phyloP scores from a whole-genome alignment of 1,139 yeast species.

The Nakaseomyces nivariensis region DNA sequence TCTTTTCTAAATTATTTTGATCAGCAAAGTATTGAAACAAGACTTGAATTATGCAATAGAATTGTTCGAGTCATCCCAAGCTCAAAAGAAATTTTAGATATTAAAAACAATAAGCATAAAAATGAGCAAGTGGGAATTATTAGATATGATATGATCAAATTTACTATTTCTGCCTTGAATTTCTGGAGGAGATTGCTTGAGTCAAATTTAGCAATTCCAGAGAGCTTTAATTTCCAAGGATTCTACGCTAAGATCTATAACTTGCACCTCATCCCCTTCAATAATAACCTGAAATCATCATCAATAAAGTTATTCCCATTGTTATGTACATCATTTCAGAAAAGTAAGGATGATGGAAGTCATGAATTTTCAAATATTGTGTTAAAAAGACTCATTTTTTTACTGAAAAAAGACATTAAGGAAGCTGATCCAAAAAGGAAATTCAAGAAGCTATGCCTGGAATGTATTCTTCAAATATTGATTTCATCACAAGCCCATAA shows the following conservation, averaged over 20 bases:
- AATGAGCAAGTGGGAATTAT: conserved; percentile 7
- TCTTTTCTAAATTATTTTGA: conserved; percentile 35
- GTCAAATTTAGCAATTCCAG: conserved; percentile 29
- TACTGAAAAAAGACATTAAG: conserved; percentile 8
- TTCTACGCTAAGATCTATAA: conserved; percentile 48
- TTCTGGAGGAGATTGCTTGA: conserved; percentile 29
- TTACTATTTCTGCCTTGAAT: conserved; percentile 21
- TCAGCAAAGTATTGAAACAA: conserved; percentile 5
- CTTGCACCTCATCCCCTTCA: conserved; percentile 32
- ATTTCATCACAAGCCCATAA: conserved; percentile 9
- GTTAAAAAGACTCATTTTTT: conserved; percentile 11
- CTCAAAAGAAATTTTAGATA: conserved; percentile 13
- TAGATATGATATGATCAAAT: conserved; percentile 12
- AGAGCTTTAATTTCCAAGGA: conserved; percentile 32
- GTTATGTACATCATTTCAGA: conserved; percentile 3
- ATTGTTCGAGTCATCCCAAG: conserved; percentile 16
- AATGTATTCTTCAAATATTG: conserved; percentile 15
- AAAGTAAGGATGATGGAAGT: neutral
- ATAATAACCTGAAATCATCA: conserved; percentile 8
- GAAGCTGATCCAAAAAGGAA: conserved; percentile 1
- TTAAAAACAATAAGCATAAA: conserved; percentile 11
- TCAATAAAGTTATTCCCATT: conserved; percentile 16
- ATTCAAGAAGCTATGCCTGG: conserved; percentile 10
- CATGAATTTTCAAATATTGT: conserved; percentile 12
- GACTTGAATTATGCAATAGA: conserved; percentile 13